These are phyloP conservation scores for Candida maris DNA, from an alignment of 805 yeast genomes.

Conservation along the genomic window DNA sequence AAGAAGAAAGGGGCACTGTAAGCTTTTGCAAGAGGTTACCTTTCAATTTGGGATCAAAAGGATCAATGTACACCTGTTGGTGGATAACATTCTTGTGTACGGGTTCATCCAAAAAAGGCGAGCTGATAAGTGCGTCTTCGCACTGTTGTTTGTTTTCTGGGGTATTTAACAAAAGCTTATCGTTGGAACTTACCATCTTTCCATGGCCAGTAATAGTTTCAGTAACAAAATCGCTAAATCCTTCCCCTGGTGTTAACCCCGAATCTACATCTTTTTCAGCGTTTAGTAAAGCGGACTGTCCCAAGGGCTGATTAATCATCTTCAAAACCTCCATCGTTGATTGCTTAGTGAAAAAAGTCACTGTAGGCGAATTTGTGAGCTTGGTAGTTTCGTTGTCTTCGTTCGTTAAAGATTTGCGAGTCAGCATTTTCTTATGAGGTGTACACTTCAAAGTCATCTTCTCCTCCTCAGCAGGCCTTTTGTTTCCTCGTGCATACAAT, in stretches of 20 bases:
- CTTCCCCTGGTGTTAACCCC: slow-evolving; percentile 15
- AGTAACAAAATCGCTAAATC: slow-evolving; percentile 40
- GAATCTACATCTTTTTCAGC: slow-evolving; percentile 8
- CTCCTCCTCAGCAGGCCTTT: slow-evolving; percentile 8
- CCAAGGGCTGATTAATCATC: slow-evolving; percentile 63
- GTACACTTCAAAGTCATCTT: slow-evolving; percentile 1
- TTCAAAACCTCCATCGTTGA: slow-evolving; percentile 70
- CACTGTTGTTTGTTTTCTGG: slow-evolving; percentile 5
- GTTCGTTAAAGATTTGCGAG: slow-evolving; percentile 1
- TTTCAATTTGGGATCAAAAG: slow-evolving; percentile 44
- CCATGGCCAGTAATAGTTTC: slow-evolving; percentile 40
- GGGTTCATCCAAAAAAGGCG: slow-evolving; percentile 44
- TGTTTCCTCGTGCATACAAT: slow-evolving; percentile 9
- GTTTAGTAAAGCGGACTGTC: slow-evolving; percentile 26
- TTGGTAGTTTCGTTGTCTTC: slow-evolving; percentile 17
- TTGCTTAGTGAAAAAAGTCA: slow-evolving; percentile 70
- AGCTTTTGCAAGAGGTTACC: slow-evolving; percentile 36
- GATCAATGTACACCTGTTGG: slow-evolving; percentile 22
- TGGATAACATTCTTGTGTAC: slow-evolving; percentile 1
- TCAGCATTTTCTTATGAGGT: slow-evolving; percentile 6
- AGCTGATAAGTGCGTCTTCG: slow-evolving; percentile 34
- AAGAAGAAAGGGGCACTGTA: slow-evolving; percentile 13
- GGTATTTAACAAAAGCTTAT: background rate
- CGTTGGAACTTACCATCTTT: background rate
- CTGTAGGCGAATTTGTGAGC: slow-evolving; percentile 63